Base-by-base conservation (phyloP, 495 filamentous ascomycete genomes). In the Aspergillus avenaceus region DNA sequence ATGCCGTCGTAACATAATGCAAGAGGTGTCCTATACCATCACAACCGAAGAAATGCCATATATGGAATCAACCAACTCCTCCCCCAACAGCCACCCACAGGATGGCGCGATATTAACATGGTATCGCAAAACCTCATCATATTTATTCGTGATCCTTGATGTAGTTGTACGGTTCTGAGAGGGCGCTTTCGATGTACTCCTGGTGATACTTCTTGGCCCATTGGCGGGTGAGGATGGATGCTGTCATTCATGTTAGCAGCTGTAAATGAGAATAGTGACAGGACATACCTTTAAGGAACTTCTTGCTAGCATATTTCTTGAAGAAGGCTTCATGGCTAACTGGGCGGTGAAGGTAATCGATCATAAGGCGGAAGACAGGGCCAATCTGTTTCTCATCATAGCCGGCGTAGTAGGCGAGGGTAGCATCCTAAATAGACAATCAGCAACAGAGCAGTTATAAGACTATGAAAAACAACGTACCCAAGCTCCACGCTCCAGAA, bases 271-370 rank as follows among this genome's bases (percentile, higher is more conserved):
- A 9, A 6, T 5, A 6, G 21, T 3, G 2, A 27, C 5, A 13
- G 0, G 12, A 29, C 21, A 36, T 81, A 91, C 93, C 92, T 75
- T 97, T 97, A 61, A 97, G 69, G 71, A 96, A 98, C 70, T 92
- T 95, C 76, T 97, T 97, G 80, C 90, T 93, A 13, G 95, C 93
- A 62, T 98, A 98, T 67, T 98, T 98, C 79, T 92, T 93, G 79
- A 95, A 97, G 80, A 98, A 97, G 14, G 95, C 93, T 67, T 97
- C 90, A 58, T 97, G 93, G 31, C 79, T 78, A 37, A 96, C 89
- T 25, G 95, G 93, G 8, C 84, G 81, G 49, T 84, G 85, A 27
- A 97, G 83, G 62, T 97, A 97, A 62, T 97, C 90, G 48, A 98
- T 80, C 92, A 98, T 97, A 41, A 97, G 74, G 56, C 83, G 79